phyloP scores from a whole-genome alignment of 352 stramenopile species.

The Phytopythium boreale region DNA sequence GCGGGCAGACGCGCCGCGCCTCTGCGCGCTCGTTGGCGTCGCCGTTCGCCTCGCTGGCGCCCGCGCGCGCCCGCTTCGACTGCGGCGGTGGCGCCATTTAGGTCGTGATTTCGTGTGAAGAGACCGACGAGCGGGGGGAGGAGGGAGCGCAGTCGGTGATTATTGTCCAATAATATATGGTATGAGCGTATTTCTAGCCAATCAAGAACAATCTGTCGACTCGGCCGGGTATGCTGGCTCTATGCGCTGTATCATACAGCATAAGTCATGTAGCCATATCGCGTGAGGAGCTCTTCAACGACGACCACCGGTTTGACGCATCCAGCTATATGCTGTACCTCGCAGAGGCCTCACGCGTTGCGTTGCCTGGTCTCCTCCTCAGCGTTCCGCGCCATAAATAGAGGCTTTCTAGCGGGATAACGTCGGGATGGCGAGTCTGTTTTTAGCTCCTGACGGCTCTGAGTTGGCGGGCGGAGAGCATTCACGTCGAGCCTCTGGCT shows the following conservation, averaged over 20 bases:
- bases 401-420: no score
- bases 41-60: neutral
- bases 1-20: conserved; percentile 4
- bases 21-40: neutral
- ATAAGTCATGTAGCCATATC: neutral
- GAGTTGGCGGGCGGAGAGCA: no score
- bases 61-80: neutral
- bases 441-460: neutral
- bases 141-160: neutral
- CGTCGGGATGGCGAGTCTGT: neutral
- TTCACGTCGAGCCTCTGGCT: no score
- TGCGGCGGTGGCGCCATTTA: neutral
- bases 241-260: neutral
- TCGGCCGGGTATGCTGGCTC: neutral
- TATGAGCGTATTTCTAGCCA: neutral
- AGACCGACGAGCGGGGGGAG: no score
- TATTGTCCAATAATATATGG: neutral
- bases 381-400: no score
- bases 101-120: no score
- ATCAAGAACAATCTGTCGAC: neutral
- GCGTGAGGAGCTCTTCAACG: neutral
- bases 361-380: no score
- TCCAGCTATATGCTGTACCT: no score
- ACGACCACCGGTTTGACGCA: neutral
- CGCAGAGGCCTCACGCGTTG: no score